Evolutionary conservation across 805 yeast genomes (phyloP).

Genomic region (Hemisphaericaspora nanyangensis): DNA sequence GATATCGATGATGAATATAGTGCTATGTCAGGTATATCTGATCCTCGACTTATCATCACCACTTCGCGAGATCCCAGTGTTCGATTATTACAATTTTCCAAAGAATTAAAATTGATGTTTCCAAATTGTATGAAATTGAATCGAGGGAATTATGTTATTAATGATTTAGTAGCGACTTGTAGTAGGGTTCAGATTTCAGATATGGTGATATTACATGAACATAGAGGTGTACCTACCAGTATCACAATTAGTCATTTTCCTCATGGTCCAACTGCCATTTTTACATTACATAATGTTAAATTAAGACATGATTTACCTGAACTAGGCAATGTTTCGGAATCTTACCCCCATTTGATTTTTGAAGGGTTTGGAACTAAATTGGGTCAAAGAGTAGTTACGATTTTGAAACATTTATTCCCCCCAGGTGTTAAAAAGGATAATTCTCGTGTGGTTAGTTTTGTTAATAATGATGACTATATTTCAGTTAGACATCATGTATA

Average conservation of each 20-base stretch:
- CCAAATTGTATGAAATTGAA: slow-evolving; percentile 87
- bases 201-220: slow-evolving; percentile 84
- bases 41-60: slow-evolving; percentile 88
- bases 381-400: slow-evolving; percentile 77
- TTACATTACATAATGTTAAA: slow-evolving; percentile 91
- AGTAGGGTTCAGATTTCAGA: slow-evolving; percentile 79
- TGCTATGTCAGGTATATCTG: slow-evolving; percentile 79
- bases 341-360: slow-evolving; percentile 89
- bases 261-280: slow-evolving; percentile 94
- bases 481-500: slow-evolving; percentile 94
- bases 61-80: slow-evolving; percentile 91
- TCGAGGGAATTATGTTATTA: slow-evolving; percentile 88
- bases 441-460: slow-evolving; percentile 88
- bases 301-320: slow-evolving; percentile 87
- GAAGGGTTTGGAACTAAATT: slow-evolving; percentile 80
- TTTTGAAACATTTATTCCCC: slow-evolving; percentile 87
- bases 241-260: slow-evolving; percentile 92
- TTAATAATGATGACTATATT: slow-evolving; percentile 86
- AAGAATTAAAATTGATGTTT: slow-evolving; percentile 83
- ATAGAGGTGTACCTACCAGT: slow-evolving; percentile 97
- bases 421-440: slow-evolving; percentile 89
- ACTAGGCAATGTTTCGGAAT: slow-evolving; percentile 85
- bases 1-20: slow-evolving; percentile 90
- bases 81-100: slow-evolving; percentile 82
- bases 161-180: slow-evolving; percentile 81